Conservation (phyloP, 2,329 filamentous ascomycete species). For the Colletotrichum nymphaeae region DNA sequence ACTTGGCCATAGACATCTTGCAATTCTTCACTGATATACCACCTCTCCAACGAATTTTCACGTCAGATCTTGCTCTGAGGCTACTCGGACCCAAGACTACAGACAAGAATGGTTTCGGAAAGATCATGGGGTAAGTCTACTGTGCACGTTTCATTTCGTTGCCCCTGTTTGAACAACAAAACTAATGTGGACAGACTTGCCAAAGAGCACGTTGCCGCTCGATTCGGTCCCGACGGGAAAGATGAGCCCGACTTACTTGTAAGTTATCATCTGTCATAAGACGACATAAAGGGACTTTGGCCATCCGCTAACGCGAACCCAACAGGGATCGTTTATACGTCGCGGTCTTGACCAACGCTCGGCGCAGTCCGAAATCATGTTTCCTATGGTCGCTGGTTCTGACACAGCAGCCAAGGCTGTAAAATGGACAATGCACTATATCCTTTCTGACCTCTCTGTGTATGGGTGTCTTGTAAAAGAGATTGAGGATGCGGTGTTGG, state of each 20-base stretch:
- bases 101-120: conserved; percentile 19
- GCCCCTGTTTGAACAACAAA: neutral
- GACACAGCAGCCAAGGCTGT: conserved; percentile 49
- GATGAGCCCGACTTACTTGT: conserved; percentile 28
- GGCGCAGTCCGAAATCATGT: conserved; percentile 23
- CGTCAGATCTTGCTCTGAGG: neutral
- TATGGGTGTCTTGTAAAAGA: conserved; percentile 60
- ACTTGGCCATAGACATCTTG: conserved; percentile 15
- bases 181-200: conserved; percentile 4
- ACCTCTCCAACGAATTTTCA: conserved; percentile 2
- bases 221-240: conserved; percentile 3
- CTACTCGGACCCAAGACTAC: conserved; percentile 16
- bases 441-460: conserved; percentile 59
- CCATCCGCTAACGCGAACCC: neutral
- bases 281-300: neutral
- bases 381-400: conserved; percentile 45
- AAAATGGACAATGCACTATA: conserved; percentile 60
- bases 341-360: conserved; percentile 24
- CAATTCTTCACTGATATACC: conserved; percentile 30
- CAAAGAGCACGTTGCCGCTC: conserved; percentile 2
- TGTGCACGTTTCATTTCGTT: neutral
- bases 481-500: conserved; percentile 48
- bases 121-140: conserved; percentile 19
- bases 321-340: conserved; percentile 17
- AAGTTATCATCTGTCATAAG: neutral